A percentile compares a stretch with the other conserved stretches of the same genome.
Conservation (phyloP, 2,329 filamentous ascomycete species). For the Penicillium sclerotiorum region DNA sequence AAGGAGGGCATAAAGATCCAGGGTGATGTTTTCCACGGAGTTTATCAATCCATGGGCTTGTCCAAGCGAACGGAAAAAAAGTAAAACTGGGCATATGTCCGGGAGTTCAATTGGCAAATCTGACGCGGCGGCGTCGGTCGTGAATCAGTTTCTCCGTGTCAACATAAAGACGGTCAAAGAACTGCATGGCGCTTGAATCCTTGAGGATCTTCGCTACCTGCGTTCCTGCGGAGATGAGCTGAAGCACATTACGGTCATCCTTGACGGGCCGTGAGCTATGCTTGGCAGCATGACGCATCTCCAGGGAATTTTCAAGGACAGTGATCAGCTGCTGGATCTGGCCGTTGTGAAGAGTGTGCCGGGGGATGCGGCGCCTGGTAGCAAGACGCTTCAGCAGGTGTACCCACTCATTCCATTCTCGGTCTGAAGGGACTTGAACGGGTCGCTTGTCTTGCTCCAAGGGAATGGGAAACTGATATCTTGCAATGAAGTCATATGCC, state of each 20-base stretch:
- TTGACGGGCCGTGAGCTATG: slow-evolving; percentile 81
- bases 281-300: slow-evolving; percentile 84
- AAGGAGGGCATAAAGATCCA: slow-evolving; percentile 5
- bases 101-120: slow-evolving; percentile 28
- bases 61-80: neutral
- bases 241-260: slow-evolving; percentile 85
- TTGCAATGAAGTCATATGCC: slow-evolving; percentile 87
- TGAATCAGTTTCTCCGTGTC: slow-evolving; percentile 78
- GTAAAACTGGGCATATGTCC: slow-evolving; percentile 12
- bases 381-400: slow-evolving; percentile 82
- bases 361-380: slow-evolving; percentile 82
- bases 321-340: slow-evolving; percentile 92
- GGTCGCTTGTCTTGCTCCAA: slow-evolving; percentile 80
- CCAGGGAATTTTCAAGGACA: slow-evolving; percentile 82
- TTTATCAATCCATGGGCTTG: slow-evolving; percentile 2
- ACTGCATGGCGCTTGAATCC: slow-evolving; percentile 81
- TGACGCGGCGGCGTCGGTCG: slow-evolving; percentile 56
- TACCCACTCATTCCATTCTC: slow-evolving; percentile 92
- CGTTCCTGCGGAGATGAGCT: slow-evolving; percentile 82
- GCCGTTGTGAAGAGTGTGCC: slow-evolving; percentile 80
- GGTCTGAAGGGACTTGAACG: slow-evolving; percentile 71
- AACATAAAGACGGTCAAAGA: slow-evolving; percentile 78
- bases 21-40: slow-evolving; percentile 4
- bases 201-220: slow-evolving; percentile 87
- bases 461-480: slow-evolving; percentile 88